Base-by-base conservation (phyloP, 441 rosid species). In the Populus hybrid region DNA sequence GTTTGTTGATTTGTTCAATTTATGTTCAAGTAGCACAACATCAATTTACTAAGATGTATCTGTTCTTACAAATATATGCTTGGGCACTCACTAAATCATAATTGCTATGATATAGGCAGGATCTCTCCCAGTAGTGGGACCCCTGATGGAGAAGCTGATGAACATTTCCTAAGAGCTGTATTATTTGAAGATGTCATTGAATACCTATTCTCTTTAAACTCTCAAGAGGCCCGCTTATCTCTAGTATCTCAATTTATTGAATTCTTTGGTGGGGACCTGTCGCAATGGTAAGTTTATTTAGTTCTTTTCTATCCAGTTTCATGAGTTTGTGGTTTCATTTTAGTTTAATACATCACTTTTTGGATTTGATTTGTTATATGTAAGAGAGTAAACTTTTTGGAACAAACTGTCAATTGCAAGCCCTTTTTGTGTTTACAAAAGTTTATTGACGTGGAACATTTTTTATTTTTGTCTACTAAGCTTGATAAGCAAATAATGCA, bases 171-270 rank as follows among this genome's bases (percentile, higher is more conserved):
- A 77, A 84, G 95, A 80, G 90, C 84, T 76, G 85, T 93, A 70
- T 78, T 94, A 63, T 90, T 88, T 91, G 98, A 94, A 86, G 99
- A 96, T 86, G 82, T 94, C 73, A 80, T 87, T 61, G 97, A 91
- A 78, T 90, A 85, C 86, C 77, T 96, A 83, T 94, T 96, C 83
- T 91, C 93, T 8, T 82, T 96, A 77, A 86, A 84, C 79, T 92
- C 97, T 74, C 79, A 79, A 23, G 93, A 90, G 76, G 93, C 97
- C 69, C 94, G 90, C 50, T 79, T 93, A 74, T 90, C 92, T 74
- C 85, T 96, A 69, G 79, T 96, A 76, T 87, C 83, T 64, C 97
- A 94, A 79, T 93, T 93, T 71, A 81, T 94, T 76, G 95, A 93
- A 74, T 96, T 96, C 81, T 96, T 91, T 80, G 97, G 97, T 83